phyloP scores from a whole-genome alignment of 257 asterid species.

The Jasminum sambac region DNA sequence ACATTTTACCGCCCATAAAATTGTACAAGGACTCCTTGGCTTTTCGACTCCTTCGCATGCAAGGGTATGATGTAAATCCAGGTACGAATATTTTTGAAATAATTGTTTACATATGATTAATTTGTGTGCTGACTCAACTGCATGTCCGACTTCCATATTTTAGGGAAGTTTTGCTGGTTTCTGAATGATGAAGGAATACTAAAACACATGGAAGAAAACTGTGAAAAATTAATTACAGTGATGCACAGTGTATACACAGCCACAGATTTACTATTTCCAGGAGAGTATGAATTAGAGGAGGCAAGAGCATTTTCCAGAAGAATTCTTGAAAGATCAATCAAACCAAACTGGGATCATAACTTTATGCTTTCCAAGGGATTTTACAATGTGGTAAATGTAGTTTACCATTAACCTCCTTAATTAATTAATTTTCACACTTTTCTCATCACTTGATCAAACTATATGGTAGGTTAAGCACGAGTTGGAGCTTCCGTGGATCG shows the following conservation, averaged over 20 bases:
- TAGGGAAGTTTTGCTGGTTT: slow-evolving; percentile 65
- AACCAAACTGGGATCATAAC: slow-evolving; percentile 20
- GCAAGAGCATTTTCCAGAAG: slow-evolving; percentile 43
- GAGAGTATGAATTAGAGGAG: slow-evolving; percentile 42
- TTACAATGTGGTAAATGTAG: slow-evolving; percentile 37
- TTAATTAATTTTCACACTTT: too few relatives aligned
- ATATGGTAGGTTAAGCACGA: slow-evolving; percentile 47
- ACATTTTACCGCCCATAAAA: slow-evolving; percentile 23
- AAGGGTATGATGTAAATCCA: slow-evolving; percentile 43
- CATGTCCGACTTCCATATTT: neutral
- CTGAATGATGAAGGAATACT: slow-evolving; percentile 28
- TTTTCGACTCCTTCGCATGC: slow-evolving; percentile 59
- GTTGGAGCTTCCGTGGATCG: slow-evolving; percentile 48
- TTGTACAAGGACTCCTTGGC: slow-evolving; percentile 60
- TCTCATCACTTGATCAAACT: neutral
- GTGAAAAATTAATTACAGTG: slow-evolving; percentile 25
- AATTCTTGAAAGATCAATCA: slow-evolving; percentile 29
- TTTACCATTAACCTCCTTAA: neutral
- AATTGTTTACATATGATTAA: neutral
- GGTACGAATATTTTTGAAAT: slow-evolving; percentile 25
- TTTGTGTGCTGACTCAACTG: neutral
- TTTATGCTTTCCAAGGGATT: slow-evolving; percentile 33
- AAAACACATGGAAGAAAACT: slow-evolving; percentile 35
- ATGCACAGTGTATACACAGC: slow-evolving; percentile 54
- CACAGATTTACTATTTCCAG: slow-evolving; percentile 42